phyloP scores from a whole-genome alignment of 441 rosid species.

The Pelargonium australe region DNA sequence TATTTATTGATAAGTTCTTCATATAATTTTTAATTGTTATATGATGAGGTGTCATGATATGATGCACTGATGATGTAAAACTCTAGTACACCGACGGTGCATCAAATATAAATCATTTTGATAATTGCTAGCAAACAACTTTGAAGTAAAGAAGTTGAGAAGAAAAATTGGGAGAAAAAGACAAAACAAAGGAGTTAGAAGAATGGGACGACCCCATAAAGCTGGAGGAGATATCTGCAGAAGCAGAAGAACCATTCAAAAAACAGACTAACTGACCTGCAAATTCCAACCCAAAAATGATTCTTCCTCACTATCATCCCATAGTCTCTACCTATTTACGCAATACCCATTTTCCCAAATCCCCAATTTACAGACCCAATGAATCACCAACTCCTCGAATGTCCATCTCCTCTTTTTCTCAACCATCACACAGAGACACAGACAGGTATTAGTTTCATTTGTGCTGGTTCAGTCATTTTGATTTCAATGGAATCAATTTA shows the following conservation, averaged over 20 bases:
- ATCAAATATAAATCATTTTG: no score
- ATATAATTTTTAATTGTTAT: no score
- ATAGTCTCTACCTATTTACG: not conserved
- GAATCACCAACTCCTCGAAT: not conserved
- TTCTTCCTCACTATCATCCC: not conserved
- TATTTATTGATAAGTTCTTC: no score
- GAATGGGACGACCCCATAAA: not conserved
- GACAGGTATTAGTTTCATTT: not conserved
- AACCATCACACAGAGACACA: not conserved
- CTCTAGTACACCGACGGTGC: no score
- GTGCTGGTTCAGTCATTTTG: not conserved
- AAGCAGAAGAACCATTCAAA: not conserved
- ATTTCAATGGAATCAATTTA: not conserved
- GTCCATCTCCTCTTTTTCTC: not conserved
- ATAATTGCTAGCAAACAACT: no score
- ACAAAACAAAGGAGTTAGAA: no score
- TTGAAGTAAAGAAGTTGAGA: no score
- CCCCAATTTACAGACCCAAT: not conserved
- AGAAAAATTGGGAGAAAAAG: no score
- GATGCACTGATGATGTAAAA: no score
- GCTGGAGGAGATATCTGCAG: not conserved
- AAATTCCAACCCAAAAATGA: not conserved
- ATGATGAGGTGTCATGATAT: no score
- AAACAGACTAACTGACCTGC: not conserved
- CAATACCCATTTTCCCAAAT: not conserved